These are phyloP conservation scores for Lactifluus pinguis DNA, from an alignment of 768 basidiomycete species.

Conservation along the genomic window DNA sequence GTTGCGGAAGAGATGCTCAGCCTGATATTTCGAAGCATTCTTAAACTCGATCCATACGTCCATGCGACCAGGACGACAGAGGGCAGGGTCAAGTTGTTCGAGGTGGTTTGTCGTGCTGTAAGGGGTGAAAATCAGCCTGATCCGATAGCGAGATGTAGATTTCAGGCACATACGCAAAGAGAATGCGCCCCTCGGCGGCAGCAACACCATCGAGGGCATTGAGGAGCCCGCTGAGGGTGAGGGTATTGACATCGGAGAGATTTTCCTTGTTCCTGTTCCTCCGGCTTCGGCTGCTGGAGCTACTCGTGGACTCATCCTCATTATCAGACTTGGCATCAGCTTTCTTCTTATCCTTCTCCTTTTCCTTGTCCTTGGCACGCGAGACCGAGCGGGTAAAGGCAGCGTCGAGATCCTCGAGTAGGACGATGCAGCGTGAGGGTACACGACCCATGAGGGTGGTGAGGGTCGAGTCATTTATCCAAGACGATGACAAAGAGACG, in stretches of 20 bases:
- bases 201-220: constrained; percentile 85
- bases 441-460: constrained; percentile 82
- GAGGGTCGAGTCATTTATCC: constrained; percentile 83
- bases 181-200: constrained; percentile 76
- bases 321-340: constrained; percentile 28
- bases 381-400: constrained; percentile 73
- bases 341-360: constrained; percentile 32
- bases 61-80: constrained; percentile 88
- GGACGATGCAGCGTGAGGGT: constrained; percentile 74
- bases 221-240: constrained; percentile 71
- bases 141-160: neutral
- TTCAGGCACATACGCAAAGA: constrained; percentile 69
- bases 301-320: constrained; percentile 27
- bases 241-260: constrained; percentile 69
- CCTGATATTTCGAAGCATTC: constrained; percentile 78
- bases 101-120: constrained; percentile 80
- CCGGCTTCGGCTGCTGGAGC: constrained; percentile 31
- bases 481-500: constrained; percentile 74
- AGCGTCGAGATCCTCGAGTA: constrained; percentile 87
- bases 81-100: constrained; percentile 83
- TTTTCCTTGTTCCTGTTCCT: constrained; percentile 45
- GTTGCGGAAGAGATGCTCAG: constrained; percentile 79
- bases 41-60: constrained; percentile 91
- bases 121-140: neutral
- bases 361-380: constrained; percentile 48